Evolutionary conservation across 495 filamentous ascomycete genomes (phyloP).

Genomic region (Penicillium odoratum): DNA sequence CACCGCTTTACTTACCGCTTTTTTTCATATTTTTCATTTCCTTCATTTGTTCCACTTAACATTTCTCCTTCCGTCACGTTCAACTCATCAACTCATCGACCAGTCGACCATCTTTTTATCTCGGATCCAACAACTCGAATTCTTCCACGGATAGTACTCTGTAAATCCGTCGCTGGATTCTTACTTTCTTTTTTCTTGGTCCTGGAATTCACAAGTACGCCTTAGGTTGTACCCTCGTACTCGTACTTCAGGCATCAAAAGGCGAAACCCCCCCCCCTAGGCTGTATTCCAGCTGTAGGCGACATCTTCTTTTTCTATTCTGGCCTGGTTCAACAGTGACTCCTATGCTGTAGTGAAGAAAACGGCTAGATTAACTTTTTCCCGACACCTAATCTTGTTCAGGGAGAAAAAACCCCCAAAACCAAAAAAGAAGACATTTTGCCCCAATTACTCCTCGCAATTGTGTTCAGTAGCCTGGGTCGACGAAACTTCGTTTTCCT

Average conservation of each 20-base stretch:
- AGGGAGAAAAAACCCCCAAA: background rate
- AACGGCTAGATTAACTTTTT: slow-evolving; percentile 24
- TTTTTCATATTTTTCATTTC: background rate
- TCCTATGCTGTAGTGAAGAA: slow-evolving; percentile 45
- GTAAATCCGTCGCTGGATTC: slow-evolving; percentile 27
- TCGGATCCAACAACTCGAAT: slow-evolving; percentile 7
- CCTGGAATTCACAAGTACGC: slow-evolving; percentile 24
- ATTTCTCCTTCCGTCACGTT: background rate
- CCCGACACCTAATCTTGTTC: background rate
- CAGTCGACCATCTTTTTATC: slow-evolving; percentile 13
- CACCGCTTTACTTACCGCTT: too few species aligned
- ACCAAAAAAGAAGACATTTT: slow-evolving; percentile 1
- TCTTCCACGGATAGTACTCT: slow-evolving; percentile 21
- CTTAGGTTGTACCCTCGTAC: slow-evolving; percentile 37
- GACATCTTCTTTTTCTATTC: slow-evolving; percentile 23
- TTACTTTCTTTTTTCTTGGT: slow-evolving; percentile 6
- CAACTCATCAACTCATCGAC: background rate
- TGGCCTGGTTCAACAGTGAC: slow-evolving; percentile 28
- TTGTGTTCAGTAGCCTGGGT: slow-evolving; percentile 8
- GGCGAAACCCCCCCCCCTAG: slow-evolving; percentile 31
- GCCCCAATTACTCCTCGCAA: slow-evolving; percentile 5
- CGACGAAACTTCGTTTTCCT: background rate
- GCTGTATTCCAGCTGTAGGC: slow-evolving; percentile 51
- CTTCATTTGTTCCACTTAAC: background rate
- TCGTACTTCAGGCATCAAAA: slow-evolving; percentile 24